Conservation (phyloP, 1,284 basidiomycete genomes). For the Rhodotorula sp. region DNA sequence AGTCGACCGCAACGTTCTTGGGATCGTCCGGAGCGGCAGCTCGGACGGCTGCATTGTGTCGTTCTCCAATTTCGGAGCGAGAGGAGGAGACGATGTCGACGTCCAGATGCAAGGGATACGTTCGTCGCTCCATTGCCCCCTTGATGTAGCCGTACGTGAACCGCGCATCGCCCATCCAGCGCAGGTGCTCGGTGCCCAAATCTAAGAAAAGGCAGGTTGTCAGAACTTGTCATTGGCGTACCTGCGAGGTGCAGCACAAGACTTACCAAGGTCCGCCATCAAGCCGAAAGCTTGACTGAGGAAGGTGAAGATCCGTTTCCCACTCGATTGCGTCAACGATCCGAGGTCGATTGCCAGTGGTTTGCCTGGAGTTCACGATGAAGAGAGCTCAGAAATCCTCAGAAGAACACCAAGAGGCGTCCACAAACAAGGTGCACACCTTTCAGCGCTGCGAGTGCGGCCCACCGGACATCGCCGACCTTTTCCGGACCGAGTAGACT, state of each 20-base stretch:
- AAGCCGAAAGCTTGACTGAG: conserved; percentile 84
- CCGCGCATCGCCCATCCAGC: conserved; percentile 90
- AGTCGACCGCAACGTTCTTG: not conserved
- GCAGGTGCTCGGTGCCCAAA: conserved; percentile 72
- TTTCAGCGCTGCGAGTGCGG: conserved; percentile 31
- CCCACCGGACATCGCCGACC: conserved; percentile 46
- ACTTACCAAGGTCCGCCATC: conserved; percentile 71
- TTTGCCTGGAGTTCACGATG: conserved; percentile 53
- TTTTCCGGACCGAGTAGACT: conserved; percentile 14
- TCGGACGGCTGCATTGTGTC: conserved; percentile 43
- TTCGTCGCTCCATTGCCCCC: conserved; percentile 50
- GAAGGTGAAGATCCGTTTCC: conserved; percentile 73
- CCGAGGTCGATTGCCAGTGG: conserved; percentile 77
- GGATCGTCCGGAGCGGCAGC: not conserved
- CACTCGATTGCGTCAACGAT: conserved; percentile 63
- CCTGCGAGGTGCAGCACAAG: not conserved
- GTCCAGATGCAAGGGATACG: conserved; percentile 23
- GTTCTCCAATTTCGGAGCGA: conserved; percentile 60
- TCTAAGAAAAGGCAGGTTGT: conserved; percentile 36
- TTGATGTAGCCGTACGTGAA: conserved; percentile 80
- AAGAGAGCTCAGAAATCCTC: not conserved
- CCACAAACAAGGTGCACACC: conserved; percentile 32
- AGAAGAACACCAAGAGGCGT: not conserved
- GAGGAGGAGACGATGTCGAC: conserved; percentile 14
- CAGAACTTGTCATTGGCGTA: not conserved